Evolutionary conservation across 768 basidiomycete species (phyloP).

Genomic region (Neoboletus brunneissimus): DNA sequence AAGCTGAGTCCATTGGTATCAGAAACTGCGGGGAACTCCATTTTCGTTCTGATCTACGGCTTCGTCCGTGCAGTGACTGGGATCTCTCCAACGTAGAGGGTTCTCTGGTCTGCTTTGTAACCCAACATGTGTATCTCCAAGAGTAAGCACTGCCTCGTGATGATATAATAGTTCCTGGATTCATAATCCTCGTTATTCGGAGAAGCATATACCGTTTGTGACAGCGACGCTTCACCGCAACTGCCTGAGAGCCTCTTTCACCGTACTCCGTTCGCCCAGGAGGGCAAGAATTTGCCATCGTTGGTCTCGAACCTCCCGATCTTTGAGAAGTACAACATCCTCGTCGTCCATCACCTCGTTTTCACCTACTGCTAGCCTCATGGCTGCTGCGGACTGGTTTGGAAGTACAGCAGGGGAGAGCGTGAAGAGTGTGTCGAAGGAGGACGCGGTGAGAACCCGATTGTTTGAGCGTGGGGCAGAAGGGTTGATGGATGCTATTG

Average conservation of each 20-base stretch:
- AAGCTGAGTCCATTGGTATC: background rate
- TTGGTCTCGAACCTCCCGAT: constrained; percentile 64
- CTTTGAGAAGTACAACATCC: constrained; percentile 52
- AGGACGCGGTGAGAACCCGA: constrained; percentile 57
- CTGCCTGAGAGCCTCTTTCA: constrained; percentile 55
- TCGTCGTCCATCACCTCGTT: constrained; percentile 46
- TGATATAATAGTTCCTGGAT: background rate
- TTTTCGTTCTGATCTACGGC: background rate
- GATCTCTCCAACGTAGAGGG: background rate
- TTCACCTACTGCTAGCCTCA: constrained; percentile 60
- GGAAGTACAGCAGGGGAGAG: constrained; percentile 76
- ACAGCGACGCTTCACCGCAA: constrained; percentile 23
- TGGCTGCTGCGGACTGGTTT: constrained; percentile 73
- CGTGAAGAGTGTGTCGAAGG: constrained; percentile 78
- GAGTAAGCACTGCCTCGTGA: background rate
- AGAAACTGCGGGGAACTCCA: background rate
- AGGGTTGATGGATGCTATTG: constrained; percentile 71
- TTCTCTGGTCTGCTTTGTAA: background rate
- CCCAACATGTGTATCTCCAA: background rate
- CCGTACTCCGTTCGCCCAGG: constrained; percentile 67
- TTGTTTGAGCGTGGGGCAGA: constrained; percentile 41
- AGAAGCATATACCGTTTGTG: background rate
- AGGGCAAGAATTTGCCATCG: constrained; percentile 78
- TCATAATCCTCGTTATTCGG: background rate
- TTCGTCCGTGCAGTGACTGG: background rate